phyloP scores from a whole-genome alignment of 495 filamentous ascomycete species.

The Parmelia sp. region DNA sequence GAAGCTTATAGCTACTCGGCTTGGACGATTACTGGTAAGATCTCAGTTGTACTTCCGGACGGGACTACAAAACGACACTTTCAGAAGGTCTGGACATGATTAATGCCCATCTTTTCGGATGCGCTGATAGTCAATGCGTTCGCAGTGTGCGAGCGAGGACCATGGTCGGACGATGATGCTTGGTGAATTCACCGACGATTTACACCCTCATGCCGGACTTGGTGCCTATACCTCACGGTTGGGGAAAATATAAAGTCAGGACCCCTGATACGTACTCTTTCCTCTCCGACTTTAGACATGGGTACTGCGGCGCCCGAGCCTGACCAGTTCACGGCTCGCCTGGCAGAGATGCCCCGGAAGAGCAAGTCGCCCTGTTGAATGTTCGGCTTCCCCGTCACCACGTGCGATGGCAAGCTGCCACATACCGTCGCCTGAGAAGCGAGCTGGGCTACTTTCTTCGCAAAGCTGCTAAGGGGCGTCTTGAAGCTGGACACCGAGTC shows the following conservation, averaged over 20 bases:
- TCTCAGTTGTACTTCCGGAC: slow-evolving; percentile 29
- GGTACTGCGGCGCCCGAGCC: slow-evolving; percentile 16
- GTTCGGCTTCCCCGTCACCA: slow-evolving; percentile 47
- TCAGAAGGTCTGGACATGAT: slow-evolving; percentile 9
- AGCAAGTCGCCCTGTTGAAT: slow-evolving; percentile 41
- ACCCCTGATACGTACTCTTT: slow-evolving; percentile 25
- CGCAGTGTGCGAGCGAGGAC: slow-evolving; percentile 19
- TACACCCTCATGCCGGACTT: slow-evolving; percentile 21
- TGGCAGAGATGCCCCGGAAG: slow-evolving; percentile 33
- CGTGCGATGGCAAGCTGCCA: slow-evolving; percentile 41
- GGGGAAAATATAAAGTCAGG: slow-evolving; percentile 19
- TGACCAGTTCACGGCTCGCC: slow-evolving; percentile 12
- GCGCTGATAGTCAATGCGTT: not conserved
- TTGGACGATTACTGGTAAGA: slow-evolving; percentile 34
- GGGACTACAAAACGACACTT: slow-evolving; percentile 24
- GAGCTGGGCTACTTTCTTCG: slow-evolving; percentile 43
- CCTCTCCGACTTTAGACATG: slow-evolving; percentile 25
- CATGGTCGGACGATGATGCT: slow-evolving; percentile 20
- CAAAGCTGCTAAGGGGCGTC: slow-evolving; percentile 29
- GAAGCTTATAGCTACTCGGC: slow-evolving; percentile 34
- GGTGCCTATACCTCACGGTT: slow-evolving; percentile 24
- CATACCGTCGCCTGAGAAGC: slow-evolving; percentile 36
- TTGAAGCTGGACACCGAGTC: slow-evolving; percentile 29
- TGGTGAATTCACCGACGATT: slow-evolving; percentile 24
- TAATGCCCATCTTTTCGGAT: not conserved